Evolutionary conservation across 2,329 filamentous ascomycete species (phyloP), one percentile per base, ranked within the genome.

Genomic region (Aspergillus luchuensis): DNA sequence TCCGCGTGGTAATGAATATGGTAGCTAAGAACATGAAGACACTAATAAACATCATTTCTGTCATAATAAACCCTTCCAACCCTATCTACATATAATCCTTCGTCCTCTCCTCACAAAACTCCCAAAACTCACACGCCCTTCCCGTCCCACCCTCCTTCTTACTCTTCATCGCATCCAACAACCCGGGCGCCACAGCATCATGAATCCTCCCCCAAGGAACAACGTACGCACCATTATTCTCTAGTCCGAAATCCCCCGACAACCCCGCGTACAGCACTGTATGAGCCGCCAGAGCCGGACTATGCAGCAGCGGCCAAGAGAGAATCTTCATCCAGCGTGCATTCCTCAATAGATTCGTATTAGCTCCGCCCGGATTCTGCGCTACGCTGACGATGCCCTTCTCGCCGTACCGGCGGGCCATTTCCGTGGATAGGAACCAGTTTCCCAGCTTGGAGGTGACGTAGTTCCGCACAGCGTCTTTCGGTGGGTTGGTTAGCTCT

Each of bases 351-450:
- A 61, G 59, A 13, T 54, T 54, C n/a, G 60, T 62, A 17, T 51
- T 52, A 8, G 60, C 60, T 11, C 39, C 53, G n/a, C 60, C 60
- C 4, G 60, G 60, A 11, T 62, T 56, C 53, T 59, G 55, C 11
- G 60, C 70, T 7, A 77, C 68, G 57, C 72, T 76, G 52, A 77
- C 59, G 19, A 78, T 69, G 4, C 70, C 71, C 3, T 74, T 62
- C 38, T 68, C 63, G 15, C 67, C 68, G n/a, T 71, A 67, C 19
- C 70, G 63, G 28, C 71, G 63, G 3, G 71, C 69, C 58, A 70
- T 73, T 51, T 72, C 70, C 15, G 55, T 58, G 1, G 69, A 69
- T 21, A 78, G 56, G 52, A 75, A 71, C 25, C 68, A 64, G 48
- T 59, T 67, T 1, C 74, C 76, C 3, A 66, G 67, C 63, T 79